These are phyloP conservation scores for Oryza officinalis DNA, from an alignment of 176 grass and related monocot species.

Conservation along the genomic window DNA sequence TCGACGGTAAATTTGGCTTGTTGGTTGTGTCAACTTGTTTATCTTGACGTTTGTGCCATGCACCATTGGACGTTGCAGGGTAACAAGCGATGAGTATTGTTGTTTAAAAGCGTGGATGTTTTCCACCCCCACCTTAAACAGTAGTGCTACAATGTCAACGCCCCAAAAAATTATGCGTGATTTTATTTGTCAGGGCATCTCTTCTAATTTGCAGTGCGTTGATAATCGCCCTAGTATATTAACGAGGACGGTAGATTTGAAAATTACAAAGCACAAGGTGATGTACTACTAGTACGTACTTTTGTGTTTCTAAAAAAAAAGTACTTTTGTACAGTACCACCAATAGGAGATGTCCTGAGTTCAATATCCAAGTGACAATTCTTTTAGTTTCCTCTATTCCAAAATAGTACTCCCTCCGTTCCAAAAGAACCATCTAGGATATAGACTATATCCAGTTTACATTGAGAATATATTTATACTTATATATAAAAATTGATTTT, in stretches of 20 bases:
- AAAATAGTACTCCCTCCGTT: no score
- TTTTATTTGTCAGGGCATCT: background rate
- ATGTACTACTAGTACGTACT: no score
- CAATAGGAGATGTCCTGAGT: no score
- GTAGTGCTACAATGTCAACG: background rate
- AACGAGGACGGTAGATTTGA: background rate
- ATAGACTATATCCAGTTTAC: no score
- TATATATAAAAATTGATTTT: no score
- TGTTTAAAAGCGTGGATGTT: background rate
- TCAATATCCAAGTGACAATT: no score
- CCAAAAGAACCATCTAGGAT: no score
- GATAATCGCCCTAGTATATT: background rate
- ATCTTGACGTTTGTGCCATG: background rate
- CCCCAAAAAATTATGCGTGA: background rate
- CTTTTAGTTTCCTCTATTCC: no score
- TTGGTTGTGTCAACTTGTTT: background rate
- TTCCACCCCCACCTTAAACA: background rate
- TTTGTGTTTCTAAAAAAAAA: no score
- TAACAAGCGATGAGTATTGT: background rate
- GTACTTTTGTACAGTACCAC: no score
- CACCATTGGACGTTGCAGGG: background rate
- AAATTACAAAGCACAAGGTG: background rate
- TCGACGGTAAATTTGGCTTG: background rate
- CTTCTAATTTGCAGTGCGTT: background rate
- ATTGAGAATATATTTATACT: no score